These are phyloP conservation scores for Pseudocercospora crystallina DNA, from an alignment of 2,329 filamentous ascomycete genomes.

Conservation along the genomic window DNA sequence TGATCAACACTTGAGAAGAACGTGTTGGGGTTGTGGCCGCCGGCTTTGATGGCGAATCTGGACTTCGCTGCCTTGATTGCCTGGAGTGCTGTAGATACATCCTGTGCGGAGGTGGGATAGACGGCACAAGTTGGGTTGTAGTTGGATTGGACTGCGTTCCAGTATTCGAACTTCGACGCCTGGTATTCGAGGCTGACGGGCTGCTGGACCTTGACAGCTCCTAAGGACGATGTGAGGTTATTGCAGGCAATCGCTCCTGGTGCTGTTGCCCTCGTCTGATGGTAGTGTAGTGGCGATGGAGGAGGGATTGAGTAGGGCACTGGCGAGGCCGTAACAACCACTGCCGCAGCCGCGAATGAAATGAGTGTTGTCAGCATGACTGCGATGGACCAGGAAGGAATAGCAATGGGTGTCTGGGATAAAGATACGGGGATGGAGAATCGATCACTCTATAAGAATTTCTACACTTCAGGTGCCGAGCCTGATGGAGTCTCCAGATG, in stretches of 20 bases:
- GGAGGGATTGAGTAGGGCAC: not conserved
- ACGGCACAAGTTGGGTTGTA: slow-evolving; percentile 10
- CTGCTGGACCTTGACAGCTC: slow-evolving; percentile 3
- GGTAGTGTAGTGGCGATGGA: not conserved
- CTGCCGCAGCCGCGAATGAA: not conserved
- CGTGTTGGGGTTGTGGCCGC: slow-evolving; percentile 9
- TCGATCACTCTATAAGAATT: no score
- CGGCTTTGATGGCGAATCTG: slow-evolving; percentile 8
- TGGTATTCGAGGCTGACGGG: slow-evolving; percentile 6
- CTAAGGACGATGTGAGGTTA: not conserved
- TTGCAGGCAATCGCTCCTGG: slow-evolving; percentile 7
- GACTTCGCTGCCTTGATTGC: slow-evolving; percentile 3
- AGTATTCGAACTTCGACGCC: slow-evolving; percentile 5
- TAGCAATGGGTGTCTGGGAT: no score
- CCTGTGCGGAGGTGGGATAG: slow-evolving; percentile 9
- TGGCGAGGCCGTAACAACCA: not conserved
- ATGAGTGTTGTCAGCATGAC: not conserved
- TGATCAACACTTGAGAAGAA: slow-evolving; percentile 6
- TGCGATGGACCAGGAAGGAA: no score
- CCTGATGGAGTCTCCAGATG: not conserved
- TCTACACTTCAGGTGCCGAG: not conserved
- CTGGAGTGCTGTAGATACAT: slow-evolving; percentile 12
- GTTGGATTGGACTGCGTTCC: slow-evolving; percentile 8
- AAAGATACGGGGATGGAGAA: no score
- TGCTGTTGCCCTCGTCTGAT: slow-evolving; percentile 2